phyloP scores from a whole-genome alignment of 495 filamentous ascomycete genomes.

The Trichoderma virens region DNA sequence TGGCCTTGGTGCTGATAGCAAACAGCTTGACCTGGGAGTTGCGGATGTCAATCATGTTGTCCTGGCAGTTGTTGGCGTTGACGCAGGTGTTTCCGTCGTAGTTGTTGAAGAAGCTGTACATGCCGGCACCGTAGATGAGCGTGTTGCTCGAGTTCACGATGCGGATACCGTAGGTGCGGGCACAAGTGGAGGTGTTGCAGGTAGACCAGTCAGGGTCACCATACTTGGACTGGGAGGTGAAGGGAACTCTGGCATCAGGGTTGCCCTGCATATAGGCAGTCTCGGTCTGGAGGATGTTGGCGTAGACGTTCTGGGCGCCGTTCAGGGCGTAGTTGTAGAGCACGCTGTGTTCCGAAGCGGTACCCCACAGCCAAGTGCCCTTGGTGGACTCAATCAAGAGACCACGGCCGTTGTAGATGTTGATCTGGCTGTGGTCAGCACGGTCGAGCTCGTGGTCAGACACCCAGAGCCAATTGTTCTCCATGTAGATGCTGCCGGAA shows the following conservation, averaged over 20 bases:
- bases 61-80: slow-evolving; percentile 66
- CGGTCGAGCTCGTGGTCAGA: slow-evolving; percentile 88
- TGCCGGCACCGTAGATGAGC: slow-evolving; percentile 67
- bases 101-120: slow-evolving; percentile 87
- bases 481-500: slow-evolving; percentile 66
- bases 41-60: slow-evolving; percentile 80
- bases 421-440: slow-evolving; percentile 68
- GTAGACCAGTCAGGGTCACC: slow-evolving; percentile 68
- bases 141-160: slow-evolving; percentile 60
- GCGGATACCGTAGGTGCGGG: slow-evolving; percentile 80
- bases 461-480: slow-evolving; percentile 95
- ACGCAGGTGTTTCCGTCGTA: slow-evolving; percentile 69
- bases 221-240: slow-evolving; percentile 52
- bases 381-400: slow-evolving; percentile 60
- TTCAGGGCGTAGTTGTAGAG: slow-evolving; percentile 83
- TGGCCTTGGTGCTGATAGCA: slow-evolving; percentile 79
- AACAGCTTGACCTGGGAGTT: slow-evolving; percentile 61
- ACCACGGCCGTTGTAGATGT: slow-evolving; percentile 87
- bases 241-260: slow-evolving; percentile 63
- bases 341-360: slow-evolving; percentile 78
- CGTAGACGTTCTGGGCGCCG: slow-evolving; percentile 74
- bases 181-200: slow-evolving; percentile 56
- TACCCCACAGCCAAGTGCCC: slow-evolving; percentile 66
- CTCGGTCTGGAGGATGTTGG: slow-evolving; percentile 82
- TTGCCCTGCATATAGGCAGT: slow-evolving; percentile 90